Percentiles rank a stretch among this genome's conserved stretches.
Conservation (phyloP, 495 filamentous ascomycete species). For the Neurospora hispaniola region DNA sequence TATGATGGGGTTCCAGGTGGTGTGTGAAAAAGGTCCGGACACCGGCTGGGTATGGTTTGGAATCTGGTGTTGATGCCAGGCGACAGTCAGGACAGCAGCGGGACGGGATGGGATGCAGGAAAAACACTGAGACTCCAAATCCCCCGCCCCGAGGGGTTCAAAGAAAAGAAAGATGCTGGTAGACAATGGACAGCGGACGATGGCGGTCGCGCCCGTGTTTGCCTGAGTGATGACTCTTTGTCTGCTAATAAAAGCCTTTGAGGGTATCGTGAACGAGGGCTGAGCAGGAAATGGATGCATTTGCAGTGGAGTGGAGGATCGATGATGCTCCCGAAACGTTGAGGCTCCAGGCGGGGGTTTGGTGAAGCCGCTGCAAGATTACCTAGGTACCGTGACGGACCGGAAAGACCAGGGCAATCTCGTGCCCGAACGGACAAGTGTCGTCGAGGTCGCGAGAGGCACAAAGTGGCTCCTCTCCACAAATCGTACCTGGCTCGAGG, state of each 20-base stretch:
- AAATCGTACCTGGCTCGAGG: not conserved
- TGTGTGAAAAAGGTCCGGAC: too few species aligned
- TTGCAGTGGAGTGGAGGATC: not conserved
- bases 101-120: too few species aligned
- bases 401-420: not conserved
- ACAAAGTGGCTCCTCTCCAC: not conserved
- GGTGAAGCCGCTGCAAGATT: not conserved
- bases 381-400: not conserved
- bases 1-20: not conserved
- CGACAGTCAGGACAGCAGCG: not conserved
- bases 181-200: not conserved
- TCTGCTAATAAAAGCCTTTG: not conserved
- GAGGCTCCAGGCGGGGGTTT: not conserved
- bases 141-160: not conserved
- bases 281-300: not conserved
- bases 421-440: not conserved
- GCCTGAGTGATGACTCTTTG: not conserved
- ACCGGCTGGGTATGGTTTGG: too few species aligned
- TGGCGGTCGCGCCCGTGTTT: not conserved
- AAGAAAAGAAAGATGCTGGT: not conserved
- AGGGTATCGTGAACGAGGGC: not conserved
- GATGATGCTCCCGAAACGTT: not conserved
- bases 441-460: not conserved
- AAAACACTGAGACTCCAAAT: not conserved
- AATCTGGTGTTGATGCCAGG: not conserved